A percentile compares a stretch with the other conserved stretches of the same genome.
These are phyloP conservation scores for Colletotrichum siamense DNA, from an alignment of 2,329 filamentous ascomycete species.

Conservation along the genomic window DNA sequence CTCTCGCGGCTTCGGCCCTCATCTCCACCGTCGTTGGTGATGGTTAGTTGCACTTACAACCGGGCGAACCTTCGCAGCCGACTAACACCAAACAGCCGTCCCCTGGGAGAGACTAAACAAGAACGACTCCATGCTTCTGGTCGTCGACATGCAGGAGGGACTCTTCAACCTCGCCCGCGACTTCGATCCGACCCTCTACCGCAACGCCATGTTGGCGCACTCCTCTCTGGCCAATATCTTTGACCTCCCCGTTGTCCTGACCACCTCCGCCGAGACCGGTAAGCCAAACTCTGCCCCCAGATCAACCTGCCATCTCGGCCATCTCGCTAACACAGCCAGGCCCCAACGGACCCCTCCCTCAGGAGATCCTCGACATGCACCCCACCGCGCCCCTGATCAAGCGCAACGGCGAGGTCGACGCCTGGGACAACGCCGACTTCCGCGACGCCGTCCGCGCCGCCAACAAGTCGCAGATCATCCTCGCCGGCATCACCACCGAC, in stretches of 20 bases:
- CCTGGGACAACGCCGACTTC: conserved; percentile 78
- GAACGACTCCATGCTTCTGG: conserved; percentile 36
- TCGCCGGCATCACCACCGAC: conserved; percentile 76
- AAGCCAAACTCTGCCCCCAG: neutral
- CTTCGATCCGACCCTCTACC: conserved; percentile 68
- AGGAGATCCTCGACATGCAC: conserved; percentile 72
- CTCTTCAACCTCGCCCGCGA: conserved; percentile 60
- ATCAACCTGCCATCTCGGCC: fast-evolving
- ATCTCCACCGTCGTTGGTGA: conserved; percentile 13
- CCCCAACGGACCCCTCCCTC: conserved; percentile 74
- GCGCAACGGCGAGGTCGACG: conserved; percentile 76
- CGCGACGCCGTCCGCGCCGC: conserved; percentile 68
- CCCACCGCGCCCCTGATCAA: conserved; percentile 70
- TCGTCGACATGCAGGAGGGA: conserved; percentile 43
- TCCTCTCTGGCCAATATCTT: conserved; percentile 71
- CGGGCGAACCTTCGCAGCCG: neutral
- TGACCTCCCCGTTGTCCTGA: conserved; percentile 71
- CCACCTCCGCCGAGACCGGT: conserved; percentile 69
- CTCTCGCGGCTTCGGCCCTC: conserved; percentile 18
- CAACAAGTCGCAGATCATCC: conserved; percentile 72
- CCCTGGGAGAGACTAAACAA: conserved; percentile 41
- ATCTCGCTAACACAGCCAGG: conserved; percentile 40
- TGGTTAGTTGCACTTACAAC: neutral
- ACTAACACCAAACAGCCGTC: conserved; percentile 17
- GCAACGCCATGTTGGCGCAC: conserved; percentile 72